Evolutionary conservation across 495 filamentous ascomycete genomes (phyloP).

Genomic region (Penicillium lividum): DNA sequence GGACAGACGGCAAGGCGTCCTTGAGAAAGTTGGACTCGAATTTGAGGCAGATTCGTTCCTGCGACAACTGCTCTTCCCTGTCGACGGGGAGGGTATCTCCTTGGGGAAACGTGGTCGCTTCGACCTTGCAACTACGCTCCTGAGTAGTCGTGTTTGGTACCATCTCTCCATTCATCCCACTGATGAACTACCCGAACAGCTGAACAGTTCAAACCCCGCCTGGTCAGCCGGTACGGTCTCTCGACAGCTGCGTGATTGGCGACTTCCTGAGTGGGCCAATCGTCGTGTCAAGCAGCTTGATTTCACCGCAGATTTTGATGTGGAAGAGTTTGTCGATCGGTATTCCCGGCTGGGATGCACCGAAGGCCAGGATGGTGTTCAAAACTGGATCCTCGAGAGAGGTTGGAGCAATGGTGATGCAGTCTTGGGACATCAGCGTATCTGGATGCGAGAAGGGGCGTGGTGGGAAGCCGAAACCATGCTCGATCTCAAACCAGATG

Average conservation of each 20-base stretch:
- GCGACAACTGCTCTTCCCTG: slow-evolving; percentile 77
- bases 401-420: slow-evolving; percentile 99
- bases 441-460: slow-evolving; percentile 91
- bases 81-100: slow-evolving; percentile 70
- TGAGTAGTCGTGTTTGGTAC: slow-evolving; percentile 91
- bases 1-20: slow-evolving; percentile 75
- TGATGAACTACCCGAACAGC: slow-evolving; percentile 73
- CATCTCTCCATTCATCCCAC: slow-evolving; percentile 90
- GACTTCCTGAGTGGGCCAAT: slow-evolving; percentile 95
- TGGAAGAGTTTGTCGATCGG: slow-evolving; percentile 84
- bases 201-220: slow-evolving; percentile 63
- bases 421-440: slow-evolving; percentile 80
- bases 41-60: slow-evolving; percentile 84
- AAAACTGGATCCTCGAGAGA: slow-evolving; percentile 92
- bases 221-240: slow-evolving; percentile 95
- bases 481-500: slow-evolving; percentile 83
- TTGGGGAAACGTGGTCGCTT: slow-evolving; percentile 73
- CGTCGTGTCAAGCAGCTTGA: slow-evolving; percentile 89
- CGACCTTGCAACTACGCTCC: slow-evolving; percentile 66
- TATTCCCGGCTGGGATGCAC: slow-evolving; percentile 83
- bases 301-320: slow-evolving; percentile 94
- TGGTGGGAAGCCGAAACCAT: slow-evolving; percentile 99
- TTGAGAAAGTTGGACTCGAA: slow-evolving; percentile 83
- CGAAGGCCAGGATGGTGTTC: slow-evolving; percentile 89
- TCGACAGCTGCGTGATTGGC: slow-evolving; percentile 87